Evolutionary conservation across 768 basidiomycete species (phyloP).

Genomic region (Boletus huronensis): DNA sequence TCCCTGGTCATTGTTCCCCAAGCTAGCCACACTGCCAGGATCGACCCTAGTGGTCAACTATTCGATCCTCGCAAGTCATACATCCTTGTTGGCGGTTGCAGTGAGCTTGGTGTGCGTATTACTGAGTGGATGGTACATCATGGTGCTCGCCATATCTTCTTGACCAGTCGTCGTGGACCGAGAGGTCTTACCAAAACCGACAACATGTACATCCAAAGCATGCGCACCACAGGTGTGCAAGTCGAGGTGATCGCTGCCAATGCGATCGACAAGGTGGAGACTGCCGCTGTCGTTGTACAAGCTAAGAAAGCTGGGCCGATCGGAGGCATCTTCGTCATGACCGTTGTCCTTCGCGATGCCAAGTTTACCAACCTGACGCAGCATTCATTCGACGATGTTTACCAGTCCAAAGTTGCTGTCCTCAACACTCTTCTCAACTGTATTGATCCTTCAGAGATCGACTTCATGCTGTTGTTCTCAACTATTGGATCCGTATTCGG

Average conservation of each 20-base stretch:
- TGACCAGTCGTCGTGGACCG: constrained; percentile 26
- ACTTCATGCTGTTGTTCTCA: constrained; percentile 35
- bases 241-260: constrained; percentile 29
- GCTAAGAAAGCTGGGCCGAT: constrained; percentile 25
- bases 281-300: constrained; percentile 20
- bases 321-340: constrained; percentile 35
- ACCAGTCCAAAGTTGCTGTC: constrained; percentile 22
- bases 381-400: constrained; percentile 27
- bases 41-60: constrained; percentile 27
- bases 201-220: constrained; percentile 27
- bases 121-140: constrained; percentile 34
- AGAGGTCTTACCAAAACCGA: constrained; percentile 22
- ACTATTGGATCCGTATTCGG: constrained; percentile 35
- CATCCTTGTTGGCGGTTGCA: constrained; percentile 20
- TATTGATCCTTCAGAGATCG: constrained; percentile 18
- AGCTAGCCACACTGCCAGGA: constrained; percentile 3
- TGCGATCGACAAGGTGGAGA: constrained; percentile 22
- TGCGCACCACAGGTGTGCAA: constrained; percentile 23
- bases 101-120: constrained; percentile 25
- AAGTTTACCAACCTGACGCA: constrained; percentile 34
- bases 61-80: constrained; percentile 30
- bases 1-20: constrained; percentile 20
- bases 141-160: constrained; percentile 32
- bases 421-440: constrained; percentile 17
- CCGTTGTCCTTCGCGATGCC: constrained; percentile 33